Evolutionary conservation across 352 stramenopile genomes (phyloP).

Genomic region (Phytophthora sp.): DNA sequence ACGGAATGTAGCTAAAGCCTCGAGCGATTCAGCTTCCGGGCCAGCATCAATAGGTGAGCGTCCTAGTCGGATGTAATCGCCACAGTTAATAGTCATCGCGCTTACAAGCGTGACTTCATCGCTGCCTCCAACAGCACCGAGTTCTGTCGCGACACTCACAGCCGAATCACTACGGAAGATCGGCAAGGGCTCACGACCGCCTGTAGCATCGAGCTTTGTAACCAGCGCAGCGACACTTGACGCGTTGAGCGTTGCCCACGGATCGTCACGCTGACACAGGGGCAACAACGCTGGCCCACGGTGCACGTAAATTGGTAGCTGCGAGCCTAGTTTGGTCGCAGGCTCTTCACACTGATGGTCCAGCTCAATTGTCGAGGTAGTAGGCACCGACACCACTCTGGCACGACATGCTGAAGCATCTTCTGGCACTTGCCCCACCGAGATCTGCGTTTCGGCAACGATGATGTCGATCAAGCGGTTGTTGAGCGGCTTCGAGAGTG

Average conservation of each 20-base stretch:
- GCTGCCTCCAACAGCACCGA: conserved; percentile 42
- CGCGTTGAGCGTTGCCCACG: conserved; percentile 54
- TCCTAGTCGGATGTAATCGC: conserved; percentile 72
- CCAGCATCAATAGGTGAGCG: conserved; percentile 35
- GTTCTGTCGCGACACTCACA: conserved; percentile 45
- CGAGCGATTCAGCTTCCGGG: conserved; percentile 7
- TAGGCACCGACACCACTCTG: conserved; percentile 11
- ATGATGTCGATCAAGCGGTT: conserved; percentile 35
- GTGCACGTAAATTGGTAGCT: conserved; percentile 57
- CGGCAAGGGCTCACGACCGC: conserved; percentile 50
- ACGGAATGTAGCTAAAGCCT: conserved; percentile 51
- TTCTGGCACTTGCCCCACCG: conserved; percentile 20
- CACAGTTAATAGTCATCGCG: conserved; percentile 55
- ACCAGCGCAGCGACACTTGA: conserved; percentile 34
- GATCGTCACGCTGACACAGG: conserved; percentile 52
- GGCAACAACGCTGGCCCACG: conserved; percentile 74
- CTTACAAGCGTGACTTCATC: conserved; percentile 36
- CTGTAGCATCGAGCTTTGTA: conserved; percentile 29
- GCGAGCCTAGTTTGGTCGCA: conserved; percentile 25
- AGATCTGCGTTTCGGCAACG: conserved; percentile 24
- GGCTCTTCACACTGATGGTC: conserved; percentile 29
- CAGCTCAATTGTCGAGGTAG: conserved; percentile 37
- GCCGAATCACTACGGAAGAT: conserved; percentile 65
- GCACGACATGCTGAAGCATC: conserved; percentile 27
- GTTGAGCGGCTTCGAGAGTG: conserved; percentile 16